phyloP scores from a whole-genome alignment of 768 basidiomycete genomes.

The Podaxis sp. region DNA sequence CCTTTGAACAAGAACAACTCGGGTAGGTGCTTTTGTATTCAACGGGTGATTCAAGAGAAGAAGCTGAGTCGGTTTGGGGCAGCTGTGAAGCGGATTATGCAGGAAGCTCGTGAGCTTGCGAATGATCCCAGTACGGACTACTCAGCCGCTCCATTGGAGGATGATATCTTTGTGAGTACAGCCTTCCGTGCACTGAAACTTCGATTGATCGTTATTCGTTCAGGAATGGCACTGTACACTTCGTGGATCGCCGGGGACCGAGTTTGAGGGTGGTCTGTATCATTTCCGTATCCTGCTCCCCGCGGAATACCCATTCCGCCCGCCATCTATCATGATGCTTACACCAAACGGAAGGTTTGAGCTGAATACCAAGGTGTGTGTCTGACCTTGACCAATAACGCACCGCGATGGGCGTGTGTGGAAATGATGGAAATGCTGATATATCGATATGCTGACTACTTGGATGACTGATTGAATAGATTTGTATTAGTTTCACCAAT shows the following conservation, averaged over 20 bases:
- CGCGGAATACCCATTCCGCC: slow-evolving; percentile 94
- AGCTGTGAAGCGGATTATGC: slow-evolving; percentile 98
- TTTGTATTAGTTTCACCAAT: slow-evolving; percentile 91
- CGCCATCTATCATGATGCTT: slow-evolving; percentile 93
- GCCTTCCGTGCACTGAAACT: not conserved
- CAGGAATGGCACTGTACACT: slow-evolving; percentile 97
- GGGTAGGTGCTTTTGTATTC: slow-evolving; percentile 42
- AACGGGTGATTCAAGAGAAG: not conserved
- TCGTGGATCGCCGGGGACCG: slow-evolving; percentile 82
- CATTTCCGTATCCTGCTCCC: slow-evolving; percentile 91
- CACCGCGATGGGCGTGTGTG: too few relatives aligned
- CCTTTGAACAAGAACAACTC: slow-evolving; percentile 89
- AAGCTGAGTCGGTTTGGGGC: slow-evolving; percentile 1
- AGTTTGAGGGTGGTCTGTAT: slow-evolving; percentile 95
- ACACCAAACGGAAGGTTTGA: slow-evolving; percentile 98
- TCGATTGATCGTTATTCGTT: slow-evolving; percentile 21
- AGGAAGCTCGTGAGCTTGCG: slow-evolving; percentile 88
- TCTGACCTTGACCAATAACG: not conserved
- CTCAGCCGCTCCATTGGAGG: slow-evolving; percentile 83
- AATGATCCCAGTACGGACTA: slow-evolving; percentile 87
- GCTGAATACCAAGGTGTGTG: slow-evolving; percentile 85
- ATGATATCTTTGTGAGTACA: slow-evolving; percentile 82
- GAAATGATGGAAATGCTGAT: not conserved
- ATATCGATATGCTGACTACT: not conserved
- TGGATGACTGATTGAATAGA: slow-evolving; percentile 41